Conservation (phyloP, 1,284 basidiomycete species). For the Ganoderma lucidum region DNA sequence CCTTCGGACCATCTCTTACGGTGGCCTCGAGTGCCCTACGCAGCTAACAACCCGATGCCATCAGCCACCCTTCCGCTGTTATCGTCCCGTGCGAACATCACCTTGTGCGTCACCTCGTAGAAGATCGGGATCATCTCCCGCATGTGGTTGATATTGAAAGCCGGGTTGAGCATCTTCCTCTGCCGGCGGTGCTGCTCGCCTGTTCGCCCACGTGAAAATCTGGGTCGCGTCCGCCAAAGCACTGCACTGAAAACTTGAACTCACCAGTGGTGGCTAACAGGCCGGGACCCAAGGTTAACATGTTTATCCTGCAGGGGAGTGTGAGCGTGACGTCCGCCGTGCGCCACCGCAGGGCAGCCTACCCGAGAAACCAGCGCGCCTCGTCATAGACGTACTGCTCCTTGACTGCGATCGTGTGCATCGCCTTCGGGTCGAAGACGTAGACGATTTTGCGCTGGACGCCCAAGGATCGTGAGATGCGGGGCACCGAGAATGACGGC, state of each 20-base stretch:
- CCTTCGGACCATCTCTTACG: slow-evolving; percentile 11
- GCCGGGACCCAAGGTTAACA: slow-evolving; percentile 17
- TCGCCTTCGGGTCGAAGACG: slow-evolving; percentile 39
- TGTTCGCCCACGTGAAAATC: not conserved
- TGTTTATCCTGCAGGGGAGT: slow-evolving; percentile 6
- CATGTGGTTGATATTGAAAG: slow-evolving; percentile 24
- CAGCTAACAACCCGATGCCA: not conserved
- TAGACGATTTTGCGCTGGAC: slow-evolving; percentile 27
- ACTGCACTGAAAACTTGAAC: not conserved
- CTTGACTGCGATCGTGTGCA: slow-evolving; percentile 42
- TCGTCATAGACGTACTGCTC: slow-evolving; percentile 44
- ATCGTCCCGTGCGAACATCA: not conserved
- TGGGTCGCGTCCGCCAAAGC: no score
- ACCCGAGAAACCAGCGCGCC: slow-evolving; percentile 19
- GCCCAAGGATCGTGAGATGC: not conserved
- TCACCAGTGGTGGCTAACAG: slow-evolving; percentile 19
- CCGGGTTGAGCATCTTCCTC: slow-evolving; percentile 27
- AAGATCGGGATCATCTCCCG: slow-evolving; percentile 26
- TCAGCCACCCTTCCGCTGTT: not conserved
- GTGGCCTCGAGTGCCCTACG: slow-evolving; percentile 14
- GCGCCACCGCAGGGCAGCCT: not conserved
- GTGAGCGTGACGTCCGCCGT: not conserved
- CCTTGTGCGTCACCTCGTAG: slow-evolving; percentile 14
- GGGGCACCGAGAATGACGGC: no score
- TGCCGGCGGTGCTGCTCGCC: slow-evolving; percentile 23